These are phyloP conservation scores for Lagenidium sp. DNA, from an alignment of 352 stramenopile species.

Conservation along the genomic window DNA sequence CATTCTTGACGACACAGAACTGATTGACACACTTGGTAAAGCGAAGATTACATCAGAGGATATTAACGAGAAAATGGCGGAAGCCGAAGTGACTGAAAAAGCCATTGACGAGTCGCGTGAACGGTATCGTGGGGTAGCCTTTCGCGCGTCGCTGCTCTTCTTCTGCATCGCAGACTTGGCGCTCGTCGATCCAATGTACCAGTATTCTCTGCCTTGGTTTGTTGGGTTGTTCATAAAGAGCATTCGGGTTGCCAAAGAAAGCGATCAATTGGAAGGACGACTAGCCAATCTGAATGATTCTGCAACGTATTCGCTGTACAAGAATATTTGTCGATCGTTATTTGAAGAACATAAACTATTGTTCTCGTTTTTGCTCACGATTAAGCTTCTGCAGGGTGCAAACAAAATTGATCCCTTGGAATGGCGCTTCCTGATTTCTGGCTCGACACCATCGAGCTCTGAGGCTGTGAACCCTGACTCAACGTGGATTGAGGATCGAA, in stretches of 20 bases:
- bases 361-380: constrained; percentile 90
- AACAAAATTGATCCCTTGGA: constrained; percentile 83
- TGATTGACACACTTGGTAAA: constrained; percentile 89
- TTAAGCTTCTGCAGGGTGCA: constrained; percentile 72
- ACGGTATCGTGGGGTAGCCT: constrained; percentile 85
- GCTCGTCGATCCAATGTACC: constrained; percentile 91
- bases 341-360: constrained; percentile 94
- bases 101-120: constrained; percentile 88
- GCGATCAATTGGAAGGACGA: constrained; percentile 77
- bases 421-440: constrained; percentile 92
- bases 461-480: constrained; percentile 73
- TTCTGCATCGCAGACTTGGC: constrained; percentile 90
- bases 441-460: constrained; percentile 39
- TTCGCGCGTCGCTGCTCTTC: constrained; percentile 86
- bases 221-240: constrained; percentile 86
- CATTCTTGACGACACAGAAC: constrained; percentile 89
- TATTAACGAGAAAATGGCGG: constrained; percentile 90
- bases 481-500: constrained; percentile 32
- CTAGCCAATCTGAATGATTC: constrained; percentile 87
- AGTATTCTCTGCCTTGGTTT: constrained; percentile 94
- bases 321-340: constrained; percentile 90
- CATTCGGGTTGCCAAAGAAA: constrained; percentile 73
- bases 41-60: constrained; percentile 90
- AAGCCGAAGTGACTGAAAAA: constrained; percentile 88
- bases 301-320: constrained; percentile 91